Conservation (phyloP, 441 rosid species). For the Euphorbia celastroides region DNA sequence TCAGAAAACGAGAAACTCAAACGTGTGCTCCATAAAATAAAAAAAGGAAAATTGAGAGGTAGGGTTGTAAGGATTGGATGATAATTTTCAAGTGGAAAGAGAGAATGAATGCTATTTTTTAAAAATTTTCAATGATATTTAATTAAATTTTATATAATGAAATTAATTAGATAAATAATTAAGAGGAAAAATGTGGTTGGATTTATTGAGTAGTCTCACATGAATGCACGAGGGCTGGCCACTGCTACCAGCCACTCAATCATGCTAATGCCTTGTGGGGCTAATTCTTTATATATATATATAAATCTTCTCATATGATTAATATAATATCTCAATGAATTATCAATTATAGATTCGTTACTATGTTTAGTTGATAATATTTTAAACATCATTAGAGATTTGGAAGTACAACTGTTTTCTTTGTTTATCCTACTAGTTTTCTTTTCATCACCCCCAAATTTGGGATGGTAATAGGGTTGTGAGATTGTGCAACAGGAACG, state of each 20-base stretch:
- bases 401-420: neutral
- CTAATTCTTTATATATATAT: too few relatives aligned
- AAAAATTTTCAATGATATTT: too few relatives aligned
- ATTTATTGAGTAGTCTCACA: conserved; percentile 35
- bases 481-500: too few relatives aligned
- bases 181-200: conserved; percentile 29
- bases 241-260: conserved; percentile 20
- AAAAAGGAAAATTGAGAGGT: conserved; percentile 29
- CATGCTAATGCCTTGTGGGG: conserved; percentile 30
- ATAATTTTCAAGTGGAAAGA: conserved; percentile 17
- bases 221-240: conserved; percentile 59
- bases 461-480: too few relatives aligned
- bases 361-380: neutral
- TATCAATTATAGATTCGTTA: neutral
- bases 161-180: conserved; percentile 11
- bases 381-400: too few relatives aligned
- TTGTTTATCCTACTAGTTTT: neutral
- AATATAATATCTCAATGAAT: neutral
- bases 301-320: neutral
- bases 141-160: too few relatives aligned
- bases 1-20: neutral
- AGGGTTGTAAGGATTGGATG: conserved; percentile 20
- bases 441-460: too few relatives aligned
- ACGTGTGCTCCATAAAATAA: neutral
- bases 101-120: conserved; percentile 13